Conservation (phyloP, 371 early-diverging fungal species). For the Haplosporangium sp. region DNA sequence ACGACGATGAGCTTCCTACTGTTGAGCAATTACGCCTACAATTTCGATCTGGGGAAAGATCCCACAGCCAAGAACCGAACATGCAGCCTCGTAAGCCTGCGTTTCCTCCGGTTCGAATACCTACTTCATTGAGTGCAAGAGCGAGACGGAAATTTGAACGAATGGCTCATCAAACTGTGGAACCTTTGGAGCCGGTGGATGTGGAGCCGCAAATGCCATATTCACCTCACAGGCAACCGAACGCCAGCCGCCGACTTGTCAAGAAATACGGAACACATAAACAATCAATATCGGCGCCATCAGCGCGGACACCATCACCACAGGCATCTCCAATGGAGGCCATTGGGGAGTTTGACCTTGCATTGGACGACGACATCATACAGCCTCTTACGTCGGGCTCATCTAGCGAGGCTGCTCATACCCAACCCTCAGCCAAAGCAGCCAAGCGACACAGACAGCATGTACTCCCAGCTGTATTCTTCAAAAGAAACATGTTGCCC, state of each 20-base stretch:
- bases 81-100: neutral
- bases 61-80: neutral
- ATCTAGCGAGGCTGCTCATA: neutral
- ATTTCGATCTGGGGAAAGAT: neutral
- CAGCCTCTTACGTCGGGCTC: neutral
- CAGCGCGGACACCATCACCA: neutral
- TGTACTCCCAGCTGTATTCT: constrained; percentile 35
- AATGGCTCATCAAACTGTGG: constrained; percentile 7
- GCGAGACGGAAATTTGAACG: constrained; percentile 16
- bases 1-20: constrained; percentile 34
- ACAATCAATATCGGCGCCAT: too few relatives aligned
- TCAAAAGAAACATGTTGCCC: constrained; percentile 27
- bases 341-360: too few relatives aligned
- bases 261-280: too few relatives aligned
- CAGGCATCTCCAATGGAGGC: neutral
- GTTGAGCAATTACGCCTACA: constrained; percentile 18
- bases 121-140: constrained; percentile 1
- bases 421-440: neutral
- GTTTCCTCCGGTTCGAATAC: constrained; percentile 4
- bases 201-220: neutral
- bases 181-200: constrained; percentile 23
- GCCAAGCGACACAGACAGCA: constrained; percentile 23
- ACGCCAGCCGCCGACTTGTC: too few relatives aligned
- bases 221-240: too few relatives aligned
- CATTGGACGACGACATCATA: neutral